Conservation (phyloP, 352 stramenopile genomes). For the Phytopythium cucurbitacearum region DNA sequence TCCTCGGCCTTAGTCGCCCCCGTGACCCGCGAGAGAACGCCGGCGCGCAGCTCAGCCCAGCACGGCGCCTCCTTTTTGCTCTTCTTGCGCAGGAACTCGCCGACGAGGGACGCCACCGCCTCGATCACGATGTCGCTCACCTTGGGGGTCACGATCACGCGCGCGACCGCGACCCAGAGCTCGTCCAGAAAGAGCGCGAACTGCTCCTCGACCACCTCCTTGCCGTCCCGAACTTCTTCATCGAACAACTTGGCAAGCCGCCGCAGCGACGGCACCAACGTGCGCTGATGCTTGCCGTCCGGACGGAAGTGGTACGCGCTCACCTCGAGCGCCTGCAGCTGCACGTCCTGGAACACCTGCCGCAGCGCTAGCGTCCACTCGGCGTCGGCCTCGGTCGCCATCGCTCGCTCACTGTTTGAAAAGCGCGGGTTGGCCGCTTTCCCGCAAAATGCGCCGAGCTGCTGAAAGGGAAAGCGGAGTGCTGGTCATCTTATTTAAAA, state of each 20-base stretch:
- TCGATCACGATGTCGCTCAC: constrained; percentile 35
- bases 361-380: constrained; percentile 56
- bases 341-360: constrained; percentile 63
- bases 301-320: constrained; percentile 32
- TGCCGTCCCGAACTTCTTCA: constrained; percentile 39
- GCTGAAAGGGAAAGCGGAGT: no score
- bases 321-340: constrained; percentile 54
- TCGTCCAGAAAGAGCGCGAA: constrained; percentile 63
- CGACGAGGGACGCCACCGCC: constrained; percentile 49
- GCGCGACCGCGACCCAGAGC: constrained; percentile 45
- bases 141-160: constrained; percentile 44
- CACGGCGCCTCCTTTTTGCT: constrained; percentile 14
- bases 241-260: constrained; percentile 43
- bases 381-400: constrained; percentile 14
- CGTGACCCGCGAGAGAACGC: constrained; percentile 43
- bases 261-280: constrained; percentile 44
- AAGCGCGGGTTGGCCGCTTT: no score
- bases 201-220: constrained; percentile 38
- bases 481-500: no score
- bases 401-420: constrained; percentile 9
- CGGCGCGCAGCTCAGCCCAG: constrained; percentile 20
- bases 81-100: constrained; percentile 32
- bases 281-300: constrained; percentile 23
- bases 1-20: constrained; percentile 58
- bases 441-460: no score